Percentiles rank a stretch among this genome's conserved stretches.
Conservation (phyloP, 495 filamentous ascomycete species). For the Penicillium mononematosum region DNA sequence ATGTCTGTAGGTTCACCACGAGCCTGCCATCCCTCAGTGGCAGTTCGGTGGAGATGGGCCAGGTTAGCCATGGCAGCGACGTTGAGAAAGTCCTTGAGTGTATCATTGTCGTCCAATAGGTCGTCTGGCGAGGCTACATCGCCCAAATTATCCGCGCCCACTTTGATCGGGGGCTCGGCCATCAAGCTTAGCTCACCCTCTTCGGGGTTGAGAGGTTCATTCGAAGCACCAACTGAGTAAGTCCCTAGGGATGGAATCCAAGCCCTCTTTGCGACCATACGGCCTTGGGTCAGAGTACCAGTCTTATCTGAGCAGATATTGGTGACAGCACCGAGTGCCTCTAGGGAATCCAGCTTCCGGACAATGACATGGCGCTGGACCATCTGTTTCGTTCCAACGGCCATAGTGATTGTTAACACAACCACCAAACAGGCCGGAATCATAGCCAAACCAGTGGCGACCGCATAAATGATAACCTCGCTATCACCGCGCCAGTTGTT, state of each 20-base stretch:
- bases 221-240: conserved; percentile 57
- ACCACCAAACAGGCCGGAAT: conserved; percentile 76
- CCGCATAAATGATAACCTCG: conserved; percentile 69
- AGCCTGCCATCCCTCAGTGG: conserved; percentile 55
- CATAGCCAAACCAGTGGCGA: conserved; percentile 66
- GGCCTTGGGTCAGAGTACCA: conserved; percentile 67
- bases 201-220: conserved; percentile 56
- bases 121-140: conserved; percentile 25
- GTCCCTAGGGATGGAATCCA: conserved; percentile 71
- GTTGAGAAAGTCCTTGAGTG: conserved; percentile 55
- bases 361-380: conserved; percentile 67
- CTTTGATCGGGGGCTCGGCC: conserved; percentile 35
- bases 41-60: conserved; percentile 53
- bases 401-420: conserved; percentile 74
- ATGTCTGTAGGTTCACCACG: conserved; percentile 69
- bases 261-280: conserved; percentile 77
- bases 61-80: conserved; percentile 66
- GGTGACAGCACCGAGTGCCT: conserved; percentile 67
- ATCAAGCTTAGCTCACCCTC: conserved; percentile 51
- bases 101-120: conserved; percentile 38
- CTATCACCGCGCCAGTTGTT: conserved; percentile 58
- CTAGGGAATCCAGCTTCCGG: conserved; percentile 62
- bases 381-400: conserved; percentile 72
- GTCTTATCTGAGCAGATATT: conserved; percentile 75
- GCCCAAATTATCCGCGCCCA: conserved; percentile 22